Percentiles rank a stretch among this genome's conserved stretches.
Evolutionary conservation across 148 eudicot genomes (phyloP).

Genomic region (Salicornia ramosissima): DNA sequence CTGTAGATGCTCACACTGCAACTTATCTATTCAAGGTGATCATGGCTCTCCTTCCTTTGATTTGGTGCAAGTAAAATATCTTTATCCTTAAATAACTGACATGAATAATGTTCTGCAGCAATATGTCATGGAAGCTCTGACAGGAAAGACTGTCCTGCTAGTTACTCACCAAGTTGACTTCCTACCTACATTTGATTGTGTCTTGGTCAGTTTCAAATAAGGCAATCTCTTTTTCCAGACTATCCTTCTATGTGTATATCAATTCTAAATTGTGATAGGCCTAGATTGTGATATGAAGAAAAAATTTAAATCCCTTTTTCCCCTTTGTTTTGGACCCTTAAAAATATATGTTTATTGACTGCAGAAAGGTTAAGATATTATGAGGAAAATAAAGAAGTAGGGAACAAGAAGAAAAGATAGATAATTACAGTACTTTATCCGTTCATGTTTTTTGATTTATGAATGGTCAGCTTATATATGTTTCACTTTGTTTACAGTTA

Average conservation of each 20-base stretch:
- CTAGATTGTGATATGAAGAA: no score
- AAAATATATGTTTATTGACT: not conserved
- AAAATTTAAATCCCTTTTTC: no score
- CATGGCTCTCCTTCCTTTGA: no score
- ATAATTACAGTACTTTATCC: not conserved
- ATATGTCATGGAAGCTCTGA: constrained; percentile 56
- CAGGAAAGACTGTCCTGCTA: constrained; percentile 47
- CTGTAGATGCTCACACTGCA: constrained; percentile 75
- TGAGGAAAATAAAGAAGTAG: not conserved
- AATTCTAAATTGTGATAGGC: not conserved
- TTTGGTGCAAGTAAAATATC: not conserved
- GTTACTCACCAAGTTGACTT: constrained; percentile 73
- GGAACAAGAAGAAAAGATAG: not conserved
- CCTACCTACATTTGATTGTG: constrained; percentile 46
- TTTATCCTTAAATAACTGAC: not conserved
- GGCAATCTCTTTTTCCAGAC: not conserved
- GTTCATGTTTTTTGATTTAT: not conserved
- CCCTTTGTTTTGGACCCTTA: no score
- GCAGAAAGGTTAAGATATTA: not conserved
- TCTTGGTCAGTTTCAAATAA: constrained; percentile 38
- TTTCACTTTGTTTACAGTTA: constrained; percentile 26
- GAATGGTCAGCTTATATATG: not conserved
- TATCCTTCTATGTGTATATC: not conserved
- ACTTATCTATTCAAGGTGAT: constrained; percentile 49
- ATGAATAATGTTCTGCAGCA: constrained; percentile 32